Base-by-base conservation (phyloP, 257 asterid species). In the Linaria vulgaris region DNA sequence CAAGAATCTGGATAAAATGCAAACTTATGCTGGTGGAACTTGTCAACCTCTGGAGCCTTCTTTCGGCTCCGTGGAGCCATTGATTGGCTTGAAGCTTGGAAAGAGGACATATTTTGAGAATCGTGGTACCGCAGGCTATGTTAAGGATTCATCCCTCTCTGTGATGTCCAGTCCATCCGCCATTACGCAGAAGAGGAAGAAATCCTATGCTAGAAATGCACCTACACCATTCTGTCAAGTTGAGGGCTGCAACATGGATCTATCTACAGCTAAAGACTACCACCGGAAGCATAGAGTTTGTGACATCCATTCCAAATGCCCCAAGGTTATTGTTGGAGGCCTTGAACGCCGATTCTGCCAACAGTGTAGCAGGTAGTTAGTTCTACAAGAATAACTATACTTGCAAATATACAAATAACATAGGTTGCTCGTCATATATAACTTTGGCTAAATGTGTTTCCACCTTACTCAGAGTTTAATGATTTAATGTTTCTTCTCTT, bases 241-340 rank as follows among this genome's bases (percentile, higher is more conserved):
- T 58, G 91, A 88, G 72, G 98, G 95, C 72, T 88, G 98, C 83
- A 71, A 79, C 64, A 22, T 72, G 21, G 98, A 86, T 72, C 95
- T 91, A 45, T 84, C 96, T 15, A 65, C 79, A 6, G 87, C 90
- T 55, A 88, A 88, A 74, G 98, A 88, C 17, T 88, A 92, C 73
- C 95, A 92, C 63, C 82, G 92, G 16, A 88, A 89, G 83, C 97
- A 92, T 72, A 78, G 82, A 69, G 96, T 92, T 45, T 92, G 98
- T 57, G 97, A 78, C 46, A 20, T 37, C 50, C 98, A 92, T 77
- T 86, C 98, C 49, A 91, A 91, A 65, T 74, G 76, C 76, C 80
- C 95, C 12, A 83, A 82, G 74, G 96, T 86, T 12, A 48, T 77
- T 16, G 75, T 91, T 30, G 87, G 83, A 63, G 96, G 95, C 59